Conservation (phyloP, 1,284 basidiomycete species). For the Moniliophthora roreri region DNA sequence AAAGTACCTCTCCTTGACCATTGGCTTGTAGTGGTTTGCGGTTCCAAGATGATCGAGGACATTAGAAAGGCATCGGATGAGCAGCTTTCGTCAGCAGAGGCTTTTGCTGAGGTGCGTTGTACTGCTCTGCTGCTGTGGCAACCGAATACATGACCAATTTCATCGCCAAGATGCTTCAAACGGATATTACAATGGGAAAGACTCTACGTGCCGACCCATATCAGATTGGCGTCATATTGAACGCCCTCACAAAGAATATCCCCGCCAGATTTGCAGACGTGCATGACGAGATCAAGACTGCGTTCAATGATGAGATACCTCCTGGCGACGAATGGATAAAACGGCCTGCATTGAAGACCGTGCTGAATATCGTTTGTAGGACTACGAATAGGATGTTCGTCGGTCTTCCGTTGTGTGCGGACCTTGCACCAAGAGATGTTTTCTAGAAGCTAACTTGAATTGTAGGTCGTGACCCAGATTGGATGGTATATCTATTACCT, state of each 20-base stretch:
- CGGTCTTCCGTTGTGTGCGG: slow-evolving; percentile 34
- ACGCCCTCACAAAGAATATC: slow-evolving; percentile 3
- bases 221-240: slow-evolving; percentile 9
- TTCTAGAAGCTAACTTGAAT: not conserved
- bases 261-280: slow-evolving; percentile 1
- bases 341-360: slow-evolving; percentile 15
- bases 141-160: slow-evolving; percentile 1
- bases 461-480: slow-evolving; percentile 5
- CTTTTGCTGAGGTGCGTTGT: slow-evolving; percentile 23
- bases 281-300: slow-evolving; percentile 4
- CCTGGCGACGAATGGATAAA: slow-evolving; percentile 28
- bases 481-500: not conserved
- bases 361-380: slow-evolving; percentile 24
- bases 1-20: slow-evolving; percentile 27
- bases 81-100: slow-evolving; percentile 27
- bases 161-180: slow-evolving; percentile 20
- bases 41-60: slow-evolving; percentile 30
- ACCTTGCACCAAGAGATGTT: not conserved
- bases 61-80: slow-evolving; percentile 31
- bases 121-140: not conserved
- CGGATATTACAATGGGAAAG: slow-evolving; percentile 14
- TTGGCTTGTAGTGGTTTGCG: slow-evolving; percentile 31
- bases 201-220: slow-evolving; percentile 16
- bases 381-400: slow-evolving; percentile 31
- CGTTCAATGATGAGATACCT: slow-evolving; percentile 10